phyloP scores from a whole-genome alignment of 352 stramenopile species.

The Pelagophyceae sp. region DNA sequence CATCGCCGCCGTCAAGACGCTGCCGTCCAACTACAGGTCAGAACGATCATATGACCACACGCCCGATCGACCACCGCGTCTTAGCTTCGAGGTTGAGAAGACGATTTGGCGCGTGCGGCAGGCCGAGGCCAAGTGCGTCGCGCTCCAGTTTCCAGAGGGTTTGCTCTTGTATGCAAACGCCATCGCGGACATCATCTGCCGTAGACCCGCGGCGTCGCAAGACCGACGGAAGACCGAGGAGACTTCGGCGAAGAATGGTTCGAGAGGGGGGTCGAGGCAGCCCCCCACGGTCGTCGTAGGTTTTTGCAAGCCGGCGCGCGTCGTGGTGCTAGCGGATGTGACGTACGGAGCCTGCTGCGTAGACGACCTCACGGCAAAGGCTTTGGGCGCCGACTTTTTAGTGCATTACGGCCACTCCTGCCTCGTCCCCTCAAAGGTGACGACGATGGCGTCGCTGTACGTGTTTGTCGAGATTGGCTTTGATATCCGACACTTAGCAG shows the following conservation, averaged over 20 bases:
- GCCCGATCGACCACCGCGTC: neutral
- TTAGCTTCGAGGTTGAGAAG: constrained; percentile 77
- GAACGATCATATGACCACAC: neutral
- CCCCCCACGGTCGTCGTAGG: too few relatives aligned
- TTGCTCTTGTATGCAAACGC: constrained; percentile 93
- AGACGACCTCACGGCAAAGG: constrained; percentile 90
- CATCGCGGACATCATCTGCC: constrained; percentile 83
- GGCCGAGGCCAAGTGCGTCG: constrained; percentile 73
- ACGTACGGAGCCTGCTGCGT: constrained; percentile 99
- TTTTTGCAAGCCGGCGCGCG: constrained; percentile 32
- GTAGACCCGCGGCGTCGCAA: constrained; percentile 32
- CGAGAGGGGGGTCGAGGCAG: constrained; percentile 4
- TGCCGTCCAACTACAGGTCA: constrained; percentile 98
- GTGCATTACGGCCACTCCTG: constrained; percentile 99
- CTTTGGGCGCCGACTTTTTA: constrained; percentile 88
- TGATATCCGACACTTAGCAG: constrained; percentile 89
- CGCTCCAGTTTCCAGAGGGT: constrained; percentile 97
- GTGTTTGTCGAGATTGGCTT: constrained; percentile 99
- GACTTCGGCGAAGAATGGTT: constrained; percentile 3
- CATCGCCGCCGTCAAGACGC: constrained; percentile 57
- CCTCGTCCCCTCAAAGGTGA: constrained; percentile 92
- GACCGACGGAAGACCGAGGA: constrained; percentile 31
- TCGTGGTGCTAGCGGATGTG: constrained; percentile 94
- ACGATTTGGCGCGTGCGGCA: constrained; percentile 88
- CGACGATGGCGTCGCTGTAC: constrained; percentile 73